Evolutionary conservation across 2,329 filamentous ascomycete species (phyloP).

Genomic region (Neonectria faginata): DNA sequence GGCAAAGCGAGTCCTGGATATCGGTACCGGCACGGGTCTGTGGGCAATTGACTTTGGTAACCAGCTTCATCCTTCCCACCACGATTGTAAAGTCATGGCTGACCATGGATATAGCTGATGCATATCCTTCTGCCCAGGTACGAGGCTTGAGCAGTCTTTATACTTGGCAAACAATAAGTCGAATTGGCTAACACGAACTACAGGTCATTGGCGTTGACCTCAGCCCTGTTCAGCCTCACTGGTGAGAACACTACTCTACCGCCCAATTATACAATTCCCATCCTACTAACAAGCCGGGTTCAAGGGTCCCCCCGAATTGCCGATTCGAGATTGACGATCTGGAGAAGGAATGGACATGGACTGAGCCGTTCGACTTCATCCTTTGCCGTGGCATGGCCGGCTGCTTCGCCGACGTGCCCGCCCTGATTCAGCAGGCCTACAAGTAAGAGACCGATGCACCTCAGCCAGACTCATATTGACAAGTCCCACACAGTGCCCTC

Average conservation of each 20-base stretch:
- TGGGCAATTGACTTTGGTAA: slow-evolving; percentile 45
- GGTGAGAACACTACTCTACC: slow-evolving; percentile 1
- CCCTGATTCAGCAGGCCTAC: slow-evolving; percentile 39
- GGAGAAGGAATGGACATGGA: slow-evolving; percentile 43
- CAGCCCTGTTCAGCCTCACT: slow-evolving; percentile 37
- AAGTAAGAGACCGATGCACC: slow-evolving; percentile 23
- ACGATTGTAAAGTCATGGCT: neutral
- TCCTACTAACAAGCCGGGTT: neutral
- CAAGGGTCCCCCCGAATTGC: slow-evolving; percentile 40
- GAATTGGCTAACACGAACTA: neutral
- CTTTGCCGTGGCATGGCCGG: slow-evolving; percentile 38
- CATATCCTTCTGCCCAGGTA: slow-evolving; percentile 32
- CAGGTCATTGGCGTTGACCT: slow-evolving; percentile 39
- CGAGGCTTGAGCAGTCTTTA: neutral
- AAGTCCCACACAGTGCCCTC: slow-evolving; percentile 27
- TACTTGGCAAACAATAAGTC: neutral
- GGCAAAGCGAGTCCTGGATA: slow-evolving; percentile 43
- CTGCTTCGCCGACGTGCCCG: slow-evolving; percentile 35
- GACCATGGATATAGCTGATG: slow-evolving; percentile 25
- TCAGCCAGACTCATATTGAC: neutral
- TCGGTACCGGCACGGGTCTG: slow-evolving; percentile 43
- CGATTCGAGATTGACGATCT: slow-evolving; percentile 42
- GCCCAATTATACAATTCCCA: too few relatives aligned
- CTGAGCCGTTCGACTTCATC: slow-evolving; percentile 42
- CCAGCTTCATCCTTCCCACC: neutral